Percentiles rank a stretch among this genome's conserved stretches.
Conservation (phyloP, 2,329 filamentous ascomycete genomes). For the Graphiopsis chlorocephala region DNA sequence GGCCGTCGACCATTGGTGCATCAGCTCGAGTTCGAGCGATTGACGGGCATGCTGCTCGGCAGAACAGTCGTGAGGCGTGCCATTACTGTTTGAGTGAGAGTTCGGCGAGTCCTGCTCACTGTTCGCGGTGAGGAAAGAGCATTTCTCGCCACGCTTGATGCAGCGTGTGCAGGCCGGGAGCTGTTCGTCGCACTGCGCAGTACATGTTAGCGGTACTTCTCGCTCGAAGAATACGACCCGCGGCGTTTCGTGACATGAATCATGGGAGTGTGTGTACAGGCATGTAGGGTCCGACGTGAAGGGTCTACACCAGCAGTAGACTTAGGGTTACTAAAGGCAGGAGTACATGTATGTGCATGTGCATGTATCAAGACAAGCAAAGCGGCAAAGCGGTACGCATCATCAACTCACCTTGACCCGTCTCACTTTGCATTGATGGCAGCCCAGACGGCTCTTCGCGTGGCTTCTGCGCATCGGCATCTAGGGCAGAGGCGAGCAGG, state of each 20-base stretch:
- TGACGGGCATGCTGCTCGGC: constrained; percentile 13
- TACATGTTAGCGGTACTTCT: neutral
- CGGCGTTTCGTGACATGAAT: neutral
- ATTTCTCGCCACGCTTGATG: constrained; percentile 23
- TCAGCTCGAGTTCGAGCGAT: constrained; percentile 24
- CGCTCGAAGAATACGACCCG: neutral
- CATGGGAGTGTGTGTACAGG: neutral
- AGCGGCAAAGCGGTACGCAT: neutral
- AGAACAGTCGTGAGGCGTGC: constrained; percentile 10
- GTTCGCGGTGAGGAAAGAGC: constrained; percentile 19
- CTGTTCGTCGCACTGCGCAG: constrained; percentile 11
- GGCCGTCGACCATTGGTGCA: constrained; percentile 24
- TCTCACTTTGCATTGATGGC: constrained; percentile 28
- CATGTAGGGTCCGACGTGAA: neutral
- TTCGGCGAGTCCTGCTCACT: constrained; percentile 3
- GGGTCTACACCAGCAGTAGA: neutral
- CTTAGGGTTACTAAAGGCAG: neutral
- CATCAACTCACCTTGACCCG: constrained; percentile 26
- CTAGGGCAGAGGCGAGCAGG: neutral
- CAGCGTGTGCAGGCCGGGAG: constrained; percentile 16
- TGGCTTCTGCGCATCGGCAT: constrained; percentile 23
- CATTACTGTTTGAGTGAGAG: constrained; percentile 7
- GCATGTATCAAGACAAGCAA: neutral
- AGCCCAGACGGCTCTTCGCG: constrained; percentile 27
- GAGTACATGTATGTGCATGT: neutral